Evolutionary conservation across 768 basidiomycete genomes (phyloP).

Genomic region (Suillus spraguei): DNA sequence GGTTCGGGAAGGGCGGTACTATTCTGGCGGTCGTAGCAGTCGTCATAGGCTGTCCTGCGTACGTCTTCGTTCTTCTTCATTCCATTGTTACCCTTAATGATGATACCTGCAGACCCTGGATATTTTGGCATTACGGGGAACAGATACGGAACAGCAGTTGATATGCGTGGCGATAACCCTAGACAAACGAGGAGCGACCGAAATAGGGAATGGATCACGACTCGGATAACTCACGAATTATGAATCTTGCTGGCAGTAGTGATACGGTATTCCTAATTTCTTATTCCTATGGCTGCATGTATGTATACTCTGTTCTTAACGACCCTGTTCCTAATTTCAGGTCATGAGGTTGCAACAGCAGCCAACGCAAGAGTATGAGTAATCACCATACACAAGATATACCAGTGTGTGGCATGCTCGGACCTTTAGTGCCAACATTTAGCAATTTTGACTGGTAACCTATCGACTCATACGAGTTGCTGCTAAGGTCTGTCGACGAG

Average conservation of each 20-base stretch:
- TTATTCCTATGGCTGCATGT: neutral
- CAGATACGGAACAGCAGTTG: constrained; percentile 52
- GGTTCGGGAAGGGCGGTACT: constrained; percentile 71
- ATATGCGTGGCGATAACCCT: constrained; percentile 30
- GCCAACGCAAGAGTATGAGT: neutral
- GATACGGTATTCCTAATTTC: neutral
- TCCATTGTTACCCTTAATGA: neutral
- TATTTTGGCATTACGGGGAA: constrained; percentile 48
- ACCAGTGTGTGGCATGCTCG: neutral
- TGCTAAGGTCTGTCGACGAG: neutral
- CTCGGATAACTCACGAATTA: neutral
- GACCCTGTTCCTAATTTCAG: neutral
- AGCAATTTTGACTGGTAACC: neutral
- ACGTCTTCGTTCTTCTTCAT: constrained; percentile 9
- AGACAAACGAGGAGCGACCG: neutral
- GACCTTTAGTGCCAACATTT: neutral
- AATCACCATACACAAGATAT: neutral
- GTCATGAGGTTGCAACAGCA: neutral
- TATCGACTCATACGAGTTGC: neutral
- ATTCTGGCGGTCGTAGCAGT: constrained; percentile 63
- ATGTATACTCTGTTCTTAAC: neutral
- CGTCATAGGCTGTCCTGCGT: constrained; percentile 59
- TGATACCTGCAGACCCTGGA: constrained; percentile 38
- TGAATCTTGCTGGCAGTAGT: neutral
- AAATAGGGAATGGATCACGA: neutral